Percentiles rank a stretch among this genome's conserved stretches.
Conservation (phyloP, 2,329 filamentous ascomycete species). For the Chrysoporthe deuterocubensis region DNA sequence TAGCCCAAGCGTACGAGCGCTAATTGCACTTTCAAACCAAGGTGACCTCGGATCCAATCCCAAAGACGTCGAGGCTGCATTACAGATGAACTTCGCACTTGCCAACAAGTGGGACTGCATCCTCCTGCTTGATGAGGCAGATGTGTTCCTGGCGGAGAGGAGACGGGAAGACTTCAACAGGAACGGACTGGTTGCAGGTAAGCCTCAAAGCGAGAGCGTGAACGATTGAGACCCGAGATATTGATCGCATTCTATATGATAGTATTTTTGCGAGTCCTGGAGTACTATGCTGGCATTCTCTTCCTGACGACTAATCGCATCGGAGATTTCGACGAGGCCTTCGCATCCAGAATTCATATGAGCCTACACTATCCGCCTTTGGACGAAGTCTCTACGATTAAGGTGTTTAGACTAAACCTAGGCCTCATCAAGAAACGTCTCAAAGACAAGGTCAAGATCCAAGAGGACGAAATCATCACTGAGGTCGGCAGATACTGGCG, state of each 20-base stretch:
- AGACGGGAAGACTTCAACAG: constrained; percentile 11
- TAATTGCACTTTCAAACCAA: not conserved
- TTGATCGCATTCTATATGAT: not conserved
- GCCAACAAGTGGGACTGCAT: constrained; percentile 33
- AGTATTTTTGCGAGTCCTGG: constrained; percentile 47
- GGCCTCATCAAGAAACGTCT: constrained; percentile 26
- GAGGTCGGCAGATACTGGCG: not conserved
- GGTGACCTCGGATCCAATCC: constrained; percentile 41
- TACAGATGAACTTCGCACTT: constrained; percentile 32
- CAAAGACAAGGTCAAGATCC: not conserved
- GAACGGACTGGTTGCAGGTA: constrained; percentile 21
- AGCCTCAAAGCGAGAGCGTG: not conserved
- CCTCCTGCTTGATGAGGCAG: constrained; percentile 28
- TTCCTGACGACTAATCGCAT: constrained; percentile 52
- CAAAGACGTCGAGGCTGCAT: constrained; percentile 36
- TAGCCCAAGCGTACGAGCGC: not conserved
- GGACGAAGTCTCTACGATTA: constrained; percentile 29
- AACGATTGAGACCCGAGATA: not conserved
- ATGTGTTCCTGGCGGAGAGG: constrained; percentile 15
- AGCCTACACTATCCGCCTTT: constrained; percentile 40
- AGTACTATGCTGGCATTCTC: constrained; percentile 47
- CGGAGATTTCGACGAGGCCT: constrained; percentile 49
- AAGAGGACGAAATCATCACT: not conserved
- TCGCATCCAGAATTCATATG: constrained; percentile 45
- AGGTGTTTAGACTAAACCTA: constrained; percentile 38